A percentile compares a stretch with the other conserved stretches of the same genome.
phyloP scores from a whole-genome alignment of 345 rosid genomes.

The Salix udensis region DNA sequence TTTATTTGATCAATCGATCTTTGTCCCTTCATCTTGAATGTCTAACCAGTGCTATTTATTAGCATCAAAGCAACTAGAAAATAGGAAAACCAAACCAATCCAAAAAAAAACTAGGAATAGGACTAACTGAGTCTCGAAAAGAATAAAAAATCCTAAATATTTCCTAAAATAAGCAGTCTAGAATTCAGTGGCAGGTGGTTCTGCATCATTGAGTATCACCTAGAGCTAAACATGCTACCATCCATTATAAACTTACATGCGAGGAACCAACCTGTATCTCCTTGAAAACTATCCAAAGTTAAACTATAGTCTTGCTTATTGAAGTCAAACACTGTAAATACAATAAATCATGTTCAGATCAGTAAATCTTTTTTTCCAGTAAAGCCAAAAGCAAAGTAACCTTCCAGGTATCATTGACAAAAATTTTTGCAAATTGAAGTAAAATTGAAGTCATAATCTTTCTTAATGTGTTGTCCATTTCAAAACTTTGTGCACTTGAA shows the following conservation, averaged over 20 bases:
- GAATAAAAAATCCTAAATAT: not conserved
- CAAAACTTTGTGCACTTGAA: not conserved
- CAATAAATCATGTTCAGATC: not conserved
- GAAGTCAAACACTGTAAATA: not conserved
- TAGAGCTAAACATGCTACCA: not conserved
- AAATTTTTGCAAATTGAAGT: not conserved
- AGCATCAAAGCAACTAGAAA: not conserved
- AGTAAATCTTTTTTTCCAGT: not conserved
- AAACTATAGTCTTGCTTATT: not conserved
- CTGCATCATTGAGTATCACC: not conserved
- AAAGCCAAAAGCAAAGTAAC: not conserved
- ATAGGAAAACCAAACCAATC: not conserved
- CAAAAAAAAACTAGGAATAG: not conserved
- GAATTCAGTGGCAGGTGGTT: not conserved
- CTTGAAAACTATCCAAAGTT: not conserved
- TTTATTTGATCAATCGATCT: not conserved
- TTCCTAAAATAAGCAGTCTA: not conserved
- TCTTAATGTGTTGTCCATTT: not conserved
- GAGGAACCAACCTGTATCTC: not conserved
- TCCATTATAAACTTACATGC: not conserved
- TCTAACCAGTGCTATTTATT: not conserved
- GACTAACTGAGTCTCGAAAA: not conserved
- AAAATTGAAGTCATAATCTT: no score
- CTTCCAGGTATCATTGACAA: not conserved
- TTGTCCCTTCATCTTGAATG: not conserved